phyloP scores from a whole-genome alignment of 768 basidiomycete genomes.

The Calocera cornea region DNA sequence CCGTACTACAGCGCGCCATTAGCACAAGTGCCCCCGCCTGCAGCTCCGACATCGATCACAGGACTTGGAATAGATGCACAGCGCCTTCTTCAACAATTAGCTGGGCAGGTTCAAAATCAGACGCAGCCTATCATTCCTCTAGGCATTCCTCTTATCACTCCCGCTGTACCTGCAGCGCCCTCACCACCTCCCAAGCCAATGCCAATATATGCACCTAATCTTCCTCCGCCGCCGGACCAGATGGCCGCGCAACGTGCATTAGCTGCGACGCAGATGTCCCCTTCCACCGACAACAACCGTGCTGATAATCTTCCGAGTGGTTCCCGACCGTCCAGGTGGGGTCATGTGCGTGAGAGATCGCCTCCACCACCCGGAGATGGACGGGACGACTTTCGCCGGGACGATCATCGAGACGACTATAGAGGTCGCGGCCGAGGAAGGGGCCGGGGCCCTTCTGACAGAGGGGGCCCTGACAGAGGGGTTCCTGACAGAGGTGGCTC shows the following conservation, averaged over 20 bases:
- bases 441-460: not conserved
- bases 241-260: not conserved
- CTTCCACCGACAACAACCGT: not conserved
- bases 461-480: not conserved
- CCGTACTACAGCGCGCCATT: not conserved
- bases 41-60: not conserved
- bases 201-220: not conserved
- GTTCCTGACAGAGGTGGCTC: not conserved
- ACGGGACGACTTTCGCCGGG: conserved; percentile 29
- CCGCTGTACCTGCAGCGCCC: not conserved
- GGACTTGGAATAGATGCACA: not conserved
- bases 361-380: not conserved
- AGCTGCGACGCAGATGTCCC: not conserved
- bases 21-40: not conserved
- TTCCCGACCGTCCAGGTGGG: not conserved
- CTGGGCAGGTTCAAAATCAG: not conserved
- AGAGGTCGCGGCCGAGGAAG: conserved; percentile 21
- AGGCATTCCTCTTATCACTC: not conserved
- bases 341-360: not conserved
- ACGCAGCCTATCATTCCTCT: not conserved
- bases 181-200: not conserved
- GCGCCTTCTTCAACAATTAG: not conserved
- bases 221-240: not conserved
- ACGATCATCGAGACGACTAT: conserved; percentile 44
- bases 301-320: conserved; percentile 1